Evolutionary conservation across 169 alveolate genomes (phyloP).

Genomic region (Cryptosporidium viatorum): DNA sequence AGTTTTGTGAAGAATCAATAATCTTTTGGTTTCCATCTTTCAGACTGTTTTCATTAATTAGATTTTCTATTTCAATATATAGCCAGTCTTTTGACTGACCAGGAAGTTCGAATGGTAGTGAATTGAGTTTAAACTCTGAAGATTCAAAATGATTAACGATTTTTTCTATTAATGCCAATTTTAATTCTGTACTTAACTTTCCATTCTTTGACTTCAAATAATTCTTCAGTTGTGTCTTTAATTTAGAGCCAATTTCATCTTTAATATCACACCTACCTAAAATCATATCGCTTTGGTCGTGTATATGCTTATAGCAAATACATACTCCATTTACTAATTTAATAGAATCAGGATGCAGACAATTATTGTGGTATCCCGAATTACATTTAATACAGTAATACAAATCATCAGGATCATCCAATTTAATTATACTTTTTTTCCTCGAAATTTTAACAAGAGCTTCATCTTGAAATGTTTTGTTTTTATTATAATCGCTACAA

Average conservation of each 20-base stretch:
- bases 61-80: background rate
- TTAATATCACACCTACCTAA: constrained; percentile 13
- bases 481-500: constrained; percentile 10
- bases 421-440: constrained; percentile 6
- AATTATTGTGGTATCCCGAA: constrained; percentile 13
- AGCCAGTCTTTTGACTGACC: constrained; percentile 58
- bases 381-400: constrained; percentile 43
- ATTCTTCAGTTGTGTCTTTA: background rate
- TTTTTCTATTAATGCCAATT: background rate
- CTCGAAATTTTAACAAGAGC: background rate
- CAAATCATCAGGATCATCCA: constrained; percentile 46
- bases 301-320: constrained; percentile 55
- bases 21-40: background rate
- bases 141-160: constrained; percentile 9
- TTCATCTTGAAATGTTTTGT: background rate
- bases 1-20: background rate
- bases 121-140: background rate
- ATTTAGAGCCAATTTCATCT: background rate
- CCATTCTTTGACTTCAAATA: background rate
- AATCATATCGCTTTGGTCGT: constrained; percentile 23
- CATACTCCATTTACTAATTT: constrained; percentile 28
- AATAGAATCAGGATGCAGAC: constrained; percentile 50
- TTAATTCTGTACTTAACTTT: background rate
- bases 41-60: background rate
- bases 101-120: constrained; percentile 38